These are phyloP conservation scores for Xylaria sp. DNA, from an alignment of 2,329 filamentous ascomycete genomes.

Conservation along the genomic window DNA sequence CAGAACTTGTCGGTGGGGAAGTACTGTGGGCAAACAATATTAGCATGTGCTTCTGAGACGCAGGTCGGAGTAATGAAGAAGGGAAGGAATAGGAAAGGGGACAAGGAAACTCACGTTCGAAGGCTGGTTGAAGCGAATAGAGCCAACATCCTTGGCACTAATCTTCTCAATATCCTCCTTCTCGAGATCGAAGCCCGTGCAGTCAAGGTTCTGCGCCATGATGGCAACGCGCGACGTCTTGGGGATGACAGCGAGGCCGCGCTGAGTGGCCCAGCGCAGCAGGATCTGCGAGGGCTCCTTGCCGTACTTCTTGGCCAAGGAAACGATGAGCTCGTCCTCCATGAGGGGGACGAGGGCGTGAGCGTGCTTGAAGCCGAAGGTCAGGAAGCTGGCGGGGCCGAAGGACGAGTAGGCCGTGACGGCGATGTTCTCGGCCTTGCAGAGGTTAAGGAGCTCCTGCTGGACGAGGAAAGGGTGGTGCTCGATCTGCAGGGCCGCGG, in stretches of 20 bases:
- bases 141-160: constrained; percentile 54
- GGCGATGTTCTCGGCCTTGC: constrained; percentile 62
- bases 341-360: constrained; percentile 63
- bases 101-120: constrained; percentile 52
- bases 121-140: constrained; percentile 72
- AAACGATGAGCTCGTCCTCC: constrained; percentile 59
- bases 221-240: constrained; percentile 56
- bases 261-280: constrained; percentile 81
- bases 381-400: constrained; percentile 71
- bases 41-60: no score
- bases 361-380: constrained; percentile 67
- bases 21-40: no score
- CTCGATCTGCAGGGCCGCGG: constrained; percentile 79
- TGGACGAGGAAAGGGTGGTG: constrained; percentile 87
- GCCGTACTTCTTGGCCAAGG: constrained; percentile 61
- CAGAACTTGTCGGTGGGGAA: constrained; percentile 52
- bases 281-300: constrained; percentile 77
- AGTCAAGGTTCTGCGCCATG: constrained; percentile 63
- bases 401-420: constrained; percentile 83
- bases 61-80: neutral
- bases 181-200: constrained; percentile 59
- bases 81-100: constrained; percentile 14
- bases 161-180: constrained; percentile 63
- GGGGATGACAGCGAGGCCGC: constrained; percentile 74
- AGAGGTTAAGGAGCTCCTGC: constrained; percentile 62